Conservation (phyloP, 805 yeast species). For the Candida pseudofarinosa region DNA sequence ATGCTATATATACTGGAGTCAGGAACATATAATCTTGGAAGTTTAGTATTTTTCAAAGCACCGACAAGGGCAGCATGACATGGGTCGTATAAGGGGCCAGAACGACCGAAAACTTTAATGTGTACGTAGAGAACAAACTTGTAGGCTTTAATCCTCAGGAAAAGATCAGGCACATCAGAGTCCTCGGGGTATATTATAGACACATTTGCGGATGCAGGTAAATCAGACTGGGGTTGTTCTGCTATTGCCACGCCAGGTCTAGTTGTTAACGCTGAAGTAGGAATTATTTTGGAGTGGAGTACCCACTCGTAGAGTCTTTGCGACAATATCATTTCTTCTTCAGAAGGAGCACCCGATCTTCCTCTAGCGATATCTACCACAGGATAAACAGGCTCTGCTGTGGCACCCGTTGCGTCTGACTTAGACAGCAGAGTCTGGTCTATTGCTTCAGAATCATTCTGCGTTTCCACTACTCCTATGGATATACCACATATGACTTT, state of each 20-base stretch:
- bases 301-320: constrained; percentile 62
- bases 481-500: constrained; percentile 68
- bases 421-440: constrained; percentile 2
- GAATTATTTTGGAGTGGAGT: constrained; percentile 51
- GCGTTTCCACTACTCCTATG: constrained; percentile 60
- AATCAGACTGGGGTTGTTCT: not conserved
- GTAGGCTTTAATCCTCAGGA: constrained; percentile 17
- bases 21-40: constrained; percentile 69
- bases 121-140: constrained; percentile 61
- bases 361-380: constrained; percentile 76
- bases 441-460: constrained; percentile 13
- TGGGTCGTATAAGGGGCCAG: constrained; percentile 78
- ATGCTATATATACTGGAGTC: constrained; percentile 50
- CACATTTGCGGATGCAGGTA: constrained; percentile 10
- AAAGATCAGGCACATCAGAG: constrained; percentile 11
- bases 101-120: constrained; percentile 70
- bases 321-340: constrained; percentile 75
- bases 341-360: constrained; percentile 73
- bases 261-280: constrained; percentile 25
- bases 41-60: constrained; percentile 54
- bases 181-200: constrained; percentile 19
- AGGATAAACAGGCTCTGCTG: constrained; percentile 50
- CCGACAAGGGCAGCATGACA: constrained; percentile 65
- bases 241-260: constrained; percentile 18
- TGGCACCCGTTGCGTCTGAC: not conserved